Conservation (phyloP, 2,329 filamentous ascomycete species). For the Trichoderma hamatum region DNA sequence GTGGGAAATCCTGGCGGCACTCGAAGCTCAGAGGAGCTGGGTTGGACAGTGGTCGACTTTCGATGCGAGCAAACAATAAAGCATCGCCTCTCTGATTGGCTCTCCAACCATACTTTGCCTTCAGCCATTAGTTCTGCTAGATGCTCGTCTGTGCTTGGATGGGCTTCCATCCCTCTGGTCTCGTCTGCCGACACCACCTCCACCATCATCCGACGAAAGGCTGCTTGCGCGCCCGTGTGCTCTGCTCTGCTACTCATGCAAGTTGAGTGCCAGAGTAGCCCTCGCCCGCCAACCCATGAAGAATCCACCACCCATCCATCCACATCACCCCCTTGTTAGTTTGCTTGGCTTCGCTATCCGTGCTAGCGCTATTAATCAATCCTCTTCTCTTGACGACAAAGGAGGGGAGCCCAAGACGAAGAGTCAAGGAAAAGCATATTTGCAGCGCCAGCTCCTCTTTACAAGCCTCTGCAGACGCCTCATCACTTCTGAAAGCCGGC, state of each 20-base stretch:
- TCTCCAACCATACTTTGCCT: not conserved
- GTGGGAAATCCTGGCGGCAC: not conserved
- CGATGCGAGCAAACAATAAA: not conserved
- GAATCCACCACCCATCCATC: slow-evolving; percentile 16
- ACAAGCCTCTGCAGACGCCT: slow-evolving; percentile 20
- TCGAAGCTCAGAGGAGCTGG: not conserved
- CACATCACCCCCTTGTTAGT: slow-evolving; percentile 13
- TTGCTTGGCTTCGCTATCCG: slow-evolving; percentile 2
- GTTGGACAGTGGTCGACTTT: not conserved
- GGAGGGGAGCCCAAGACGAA: not conserved
- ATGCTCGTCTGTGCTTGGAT: not conserved
- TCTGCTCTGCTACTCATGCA: not conserved
- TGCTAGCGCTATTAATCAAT: not conserved
- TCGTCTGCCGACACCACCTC: slow-evolving; percentile 11
- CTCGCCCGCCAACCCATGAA: slow-evolving; percentile 5
- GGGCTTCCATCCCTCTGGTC: not conserved
- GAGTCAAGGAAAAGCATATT: slow-evolving; percentile 11
- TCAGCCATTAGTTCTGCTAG: not conserved
- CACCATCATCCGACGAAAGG: slow-evolving; percentile 21
- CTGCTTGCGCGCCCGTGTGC: not conserved
- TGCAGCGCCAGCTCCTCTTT: slow-evolving; percentile 19
- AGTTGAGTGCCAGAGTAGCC: not conserved
- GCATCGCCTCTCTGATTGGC: not conserved
- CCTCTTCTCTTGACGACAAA: not conserved
- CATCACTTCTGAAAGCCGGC: slow-evolving; percentile 14